Evolutionary conservation across 208 protist genomes (phyloP).

Genomic region (Endotrypanum monterogeii): DNA sequence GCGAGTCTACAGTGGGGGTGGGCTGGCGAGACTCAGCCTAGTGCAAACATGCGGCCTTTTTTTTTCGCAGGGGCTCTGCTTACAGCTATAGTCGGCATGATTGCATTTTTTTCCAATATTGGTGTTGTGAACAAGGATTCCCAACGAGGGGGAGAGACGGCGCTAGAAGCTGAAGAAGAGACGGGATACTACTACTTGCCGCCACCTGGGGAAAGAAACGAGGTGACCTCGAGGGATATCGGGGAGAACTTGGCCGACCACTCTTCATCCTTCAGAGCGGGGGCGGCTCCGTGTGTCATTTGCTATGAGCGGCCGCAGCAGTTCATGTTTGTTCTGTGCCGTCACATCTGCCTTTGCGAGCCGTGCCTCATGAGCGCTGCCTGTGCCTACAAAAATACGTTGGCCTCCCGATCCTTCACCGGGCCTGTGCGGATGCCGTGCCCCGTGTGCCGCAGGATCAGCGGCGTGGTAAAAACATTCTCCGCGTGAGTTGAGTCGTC

Average conservation of each 20-base stretch:
- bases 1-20: no score
- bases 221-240: neutral
- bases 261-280: neutral
- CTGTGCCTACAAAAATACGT: slow-evolving; percentile 1
- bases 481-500: slow-evolving; percentile 2
- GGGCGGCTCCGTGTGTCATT: slow-evolving; percentile 20
- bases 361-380: slow-evolving; percentile 18
- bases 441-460: slow-evolving; percentile 23
- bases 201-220: neutral
- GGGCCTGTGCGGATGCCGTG: slow-evolving; percentile 23
- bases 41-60: no score
- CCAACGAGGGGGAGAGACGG: neutral
- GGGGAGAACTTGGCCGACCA: neutral
- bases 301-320: slow-evolving; percentile 10
- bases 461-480: slow-evolving; percentile 20
- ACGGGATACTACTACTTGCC: slow-evolving; percentile 4
- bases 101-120: neutral
- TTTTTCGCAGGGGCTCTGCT: no score
- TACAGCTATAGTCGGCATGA: no score
- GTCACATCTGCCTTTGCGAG: slow-evolving; percentile 36
- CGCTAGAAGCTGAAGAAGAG: neutral
- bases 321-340: slow-evolving; percentile 30
- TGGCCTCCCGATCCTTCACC: neutral
- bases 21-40: no score
- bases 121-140: neutral